A percentile compares a stretch with the other conserved stretches of the same genome.
Conservation (phyloP, 768 basidiomycete genomes). For the Filobasidium floriforme region DNA sequence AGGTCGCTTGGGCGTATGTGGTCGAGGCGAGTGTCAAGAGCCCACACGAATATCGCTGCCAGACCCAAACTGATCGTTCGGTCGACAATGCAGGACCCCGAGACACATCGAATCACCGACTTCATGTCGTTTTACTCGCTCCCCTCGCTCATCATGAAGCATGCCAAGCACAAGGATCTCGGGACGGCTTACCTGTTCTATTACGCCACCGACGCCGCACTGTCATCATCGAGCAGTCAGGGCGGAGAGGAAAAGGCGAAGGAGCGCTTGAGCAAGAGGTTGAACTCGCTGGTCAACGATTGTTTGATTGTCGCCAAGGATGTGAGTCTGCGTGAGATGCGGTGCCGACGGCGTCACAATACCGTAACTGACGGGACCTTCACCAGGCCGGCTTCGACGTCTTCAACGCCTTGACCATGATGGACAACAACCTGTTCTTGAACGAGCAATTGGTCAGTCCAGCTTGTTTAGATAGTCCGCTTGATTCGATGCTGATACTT, state of each 20-base stretch:
- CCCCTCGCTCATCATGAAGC: slow-evolving; percentile 82
- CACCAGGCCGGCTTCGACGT: slow-evolving; percentile 78
- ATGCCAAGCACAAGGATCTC: slow-evolving; percentile 60
- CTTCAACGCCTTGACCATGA: slow-evolving; percentile 85
- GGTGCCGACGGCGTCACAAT: not conserved
- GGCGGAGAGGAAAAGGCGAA: slow-evolving; percentile 55
- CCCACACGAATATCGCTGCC: not conserved
- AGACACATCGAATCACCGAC: slow-evolving; percentile 78
- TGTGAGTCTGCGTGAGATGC: slow-evolving; percentile 33
- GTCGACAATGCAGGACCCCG: slow-evolving; percentile 57
- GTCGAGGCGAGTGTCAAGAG: slow-evolving; percentile 60
- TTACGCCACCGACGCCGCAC: slow-evolving; percentile 75
- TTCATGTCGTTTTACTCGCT: slow-evolving; percentile 95
- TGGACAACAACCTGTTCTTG: slow-evolving; percentile 83
- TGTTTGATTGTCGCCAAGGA: slow-evolving; percentile 71
- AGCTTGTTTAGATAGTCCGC: not conserved
- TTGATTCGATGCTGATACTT: not conserved
- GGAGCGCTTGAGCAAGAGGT: slow-evolving; percentile 58
- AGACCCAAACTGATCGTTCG: not conserved
- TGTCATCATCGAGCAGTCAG: slow-evolving; percentile 45
- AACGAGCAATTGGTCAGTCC: slow-evolving; percentile 66
- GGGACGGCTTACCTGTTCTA: slow-evolving; percentile 95
- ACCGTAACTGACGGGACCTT: not conserved
- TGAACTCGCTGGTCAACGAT: slow-evolving; percentile 67
- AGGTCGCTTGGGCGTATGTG: slow-evolving; percentile 94